Percentiles rank a stretch among this genome's conserved stretches.
These are phyloP conservation scores for Pulicaria dysenterica DNA, from an alignment of 129 eudicot species.

Conservation along the genomic window DNA sequence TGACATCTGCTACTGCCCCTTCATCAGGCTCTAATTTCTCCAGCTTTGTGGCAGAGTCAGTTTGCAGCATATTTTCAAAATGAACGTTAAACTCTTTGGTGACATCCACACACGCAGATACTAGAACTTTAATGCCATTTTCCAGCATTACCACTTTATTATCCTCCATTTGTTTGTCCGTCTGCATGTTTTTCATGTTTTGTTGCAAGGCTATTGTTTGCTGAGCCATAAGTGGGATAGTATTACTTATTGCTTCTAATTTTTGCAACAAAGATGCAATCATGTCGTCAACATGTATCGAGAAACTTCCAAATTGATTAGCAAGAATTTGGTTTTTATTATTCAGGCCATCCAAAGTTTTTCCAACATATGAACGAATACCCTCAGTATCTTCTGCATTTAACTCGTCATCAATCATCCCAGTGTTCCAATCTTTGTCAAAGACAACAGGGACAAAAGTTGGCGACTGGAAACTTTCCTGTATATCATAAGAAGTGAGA, in stretches of 20 bases:
- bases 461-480: slow-evolving; percentile 57
- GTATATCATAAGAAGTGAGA: slow-evolving; percentile 31
- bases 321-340: slow-evolving; percentile 52
- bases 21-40: slow-evolving; percentile 31
- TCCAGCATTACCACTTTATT: slow-evolving; percentile 44
- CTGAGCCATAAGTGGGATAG: slow-evolving; percentile 38
- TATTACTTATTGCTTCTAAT: slow-evolving; percentile 43
- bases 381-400: slow-evolving; percentile 57
- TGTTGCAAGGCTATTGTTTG: slow-evolving; percentile 47
- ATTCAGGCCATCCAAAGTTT: slow-evolving; percentile 51
- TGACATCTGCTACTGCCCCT: slow-evolving; percentile 22
- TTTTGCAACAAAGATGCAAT: slow-evolving; percentile 51
- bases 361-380: slow-evolving; percentile 44
- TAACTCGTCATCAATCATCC: slow-evolving; percentile 36
- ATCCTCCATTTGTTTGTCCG: slow-evolving; percentile 44
- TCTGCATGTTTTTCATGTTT: slow-evolving; percentile 45
- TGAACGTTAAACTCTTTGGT: slow-evolving; percentile 42
- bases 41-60: slow-evolving; percentile 34
- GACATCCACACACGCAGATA: slow-evolving; percentile 59
- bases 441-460: slow-evolving; percentile 36
- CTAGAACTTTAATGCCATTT: slow-evolving; percentile 38
- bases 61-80: slow-evolving; percentile 31
- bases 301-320: slow-evolving; percentile 50
- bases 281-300: slow-evolving; percentile 55
- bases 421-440: slow-evolving; percentile 37